phyloP scores from a whole-genome alignment of 2,329 filamentous ascomycete genomes.

The Aspergillus felis region DNA sequence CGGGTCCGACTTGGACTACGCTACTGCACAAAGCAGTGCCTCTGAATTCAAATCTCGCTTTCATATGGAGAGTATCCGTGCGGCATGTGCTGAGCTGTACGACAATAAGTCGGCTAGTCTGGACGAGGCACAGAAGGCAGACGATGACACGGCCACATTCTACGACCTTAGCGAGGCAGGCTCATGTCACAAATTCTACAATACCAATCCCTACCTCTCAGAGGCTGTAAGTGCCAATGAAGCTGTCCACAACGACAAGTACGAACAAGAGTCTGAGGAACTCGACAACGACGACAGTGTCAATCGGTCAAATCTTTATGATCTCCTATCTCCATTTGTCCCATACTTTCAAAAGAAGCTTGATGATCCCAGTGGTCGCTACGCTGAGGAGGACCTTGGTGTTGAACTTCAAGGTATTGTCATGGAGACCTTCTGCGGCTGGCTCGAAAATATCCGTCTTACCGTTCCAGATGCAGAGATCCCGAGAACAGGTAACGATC shows the following conservation, averaged over 20 bases:
- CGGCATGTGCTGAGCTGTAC: neutral
- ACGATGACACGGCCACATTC: slow-evolving; percentile 2
- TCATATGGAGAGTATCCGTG: neutral
- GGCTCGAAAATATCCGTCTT: slow-evolving; percentile 19
- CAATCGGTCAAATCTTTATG: neutral
- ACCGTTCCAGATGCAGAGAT: slow-evolving; percentile 13
- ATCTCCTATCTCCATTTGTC: slow-evolving; percentile 15
- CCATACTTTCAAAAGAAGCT: slow-evolving; percentile 25
- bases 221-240: neutral
- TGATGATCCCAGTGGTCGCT: slow-evolving; percentile 14
- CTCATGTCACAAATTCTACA: neutral
- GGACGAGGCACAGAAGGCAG: neutral
- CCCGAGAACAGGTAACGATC: neutral
- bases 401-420: slow-evolving; percentile 26
- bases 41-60: neutral
- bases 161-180: slow-evolving; percentile 7
- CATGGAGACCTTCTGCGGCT: slow-evolving; percentile 24
- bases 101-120: neutral
- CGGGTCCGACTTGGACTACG: slow-evolving; percentile 2
- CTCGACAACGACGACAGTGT: neutral
- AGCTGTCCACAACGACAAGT: neutral
- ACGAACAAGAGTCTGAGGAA: neutral
- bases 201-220: neutral
- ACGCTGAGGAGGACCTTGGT: slow-evolving; percentile 22
- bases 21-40: slow-evolving; percentile 1